Base-by-base conservation (phyloP, 2,329 filamentous ascomycete species). In the Colletotrichum navitas region DNA sequence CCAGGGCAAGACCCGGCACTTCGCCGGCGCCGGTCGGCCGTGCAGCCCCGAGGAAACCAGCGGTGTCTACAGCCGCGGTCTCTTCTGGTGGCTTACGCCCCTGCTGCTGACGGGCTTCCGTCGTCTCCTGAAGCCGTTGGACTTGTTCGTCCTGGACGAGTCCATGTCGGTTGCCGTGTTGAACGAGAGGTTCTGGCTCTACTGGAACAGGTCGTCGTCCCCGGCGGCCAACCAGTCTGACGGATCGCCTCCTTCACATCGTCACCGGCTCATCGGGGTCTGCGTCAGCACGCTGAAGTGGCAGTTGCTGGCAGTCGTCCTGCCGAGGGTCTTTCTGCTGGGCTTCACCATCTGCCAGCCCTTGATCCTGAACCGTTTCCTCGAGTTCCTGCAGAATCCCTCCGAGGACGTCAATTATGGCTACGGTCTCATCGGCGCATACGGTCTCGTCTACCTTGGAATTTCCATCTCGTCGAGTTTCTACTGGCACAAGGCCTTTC, bases 381-480 rank as follows among this genome's bases (percentile, higher is more conserved):
- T 83, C 34, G 45, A 74, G 8, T 81, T 80, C 55, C 76, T 81
- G 52, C 74, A 77, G 58, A 74, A 78, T 64, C 41, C 66, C 11
- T 74, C 74, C 52, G 77, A 74, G 2, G 72, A 71, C 6, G 47
- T 82, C 0, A 78, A 80, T 34, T 74, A 74, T 2, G 80, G 80
- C 1, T 81, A 80, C 56, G 81, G 83, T 5, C 79, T 86, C 18
- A 82, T 86, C 51, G 83, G 79, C 2, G 82, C 83, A 0, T 81
- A 81, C 16, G 73, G 80, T 3, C 72, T 85, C 1, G 77, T 85
- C 5, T 85, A 85, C 65, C 67, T 82, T 12, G 83, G 84, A 2
- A 80, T 84, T 39, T 83, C 84, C 2, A 83, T 78, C 10, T 71
- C 74, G 5, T 75, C 74, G 24, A 74, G 75, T 45, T 74, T 75